Base-by-base conservation (phyloP, 2,329 filamentous ascomycete genomes). In the Cercospora sesami region DNA sequence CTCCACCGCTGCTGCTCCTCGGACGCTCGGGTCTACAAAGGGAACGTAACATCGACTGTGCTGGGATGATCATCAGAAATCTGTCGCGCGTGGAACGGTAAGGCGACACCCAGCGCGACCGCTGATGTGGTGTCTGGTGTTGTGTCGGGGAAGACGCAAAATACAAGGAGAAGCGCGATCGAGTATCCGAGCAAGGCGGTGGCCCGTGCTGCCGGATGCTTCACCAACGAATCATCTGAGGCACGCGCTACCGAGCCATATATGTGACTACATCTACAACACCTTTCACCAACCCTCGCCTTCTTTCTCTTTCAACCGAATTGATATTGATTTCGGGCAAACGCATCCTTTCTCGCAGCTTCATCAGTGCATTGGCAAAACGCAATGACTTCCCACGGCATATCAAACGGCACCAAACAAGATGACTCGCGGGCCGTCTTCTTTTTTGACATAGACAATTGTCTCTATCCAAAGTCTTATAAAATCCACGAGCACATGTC, bases 371-470 rank as follows among this genome's bases (percentile, higher is more conserved):
- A 51, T 12, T 23, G 10, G 45, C 18, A 51, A 1, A 58, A 12
- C 16, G 67, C 21, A n/a, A 69, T 69, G 68, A 58, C 48, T 5
- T 36, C 60, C 8, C 67, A 67, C 42, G 67, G 58, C 48, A 48
- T 45, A n/a, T 26, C 63, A 10, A 69, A 69, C 33, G 69, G 57
- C 26, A 33, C 48, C 31, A 21, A 33, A 18, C 57, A 58, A 36
- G 16, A 61, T 39, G 58, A 64, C 30, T 63, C 60, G 8, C 72
- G 75, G 42, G 84, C 85, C 1, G 84, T 91, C 21, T 86, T 89
- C 79, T 89, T 87, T 80, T 98, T 97, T 78, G 95, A 99, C 78
- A 98, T 99, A 77, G 95, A 99, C 84, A 99, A 99, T 78, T 99
- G 96, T 81, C 87, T 98, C 65, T 98, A 97, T 77, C 89, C 94